These are phyloP conservation scores for Eimeria praecox DNA, from an alignment of 169 alveolate genomes.

Conservation along the genomic window DNA sequence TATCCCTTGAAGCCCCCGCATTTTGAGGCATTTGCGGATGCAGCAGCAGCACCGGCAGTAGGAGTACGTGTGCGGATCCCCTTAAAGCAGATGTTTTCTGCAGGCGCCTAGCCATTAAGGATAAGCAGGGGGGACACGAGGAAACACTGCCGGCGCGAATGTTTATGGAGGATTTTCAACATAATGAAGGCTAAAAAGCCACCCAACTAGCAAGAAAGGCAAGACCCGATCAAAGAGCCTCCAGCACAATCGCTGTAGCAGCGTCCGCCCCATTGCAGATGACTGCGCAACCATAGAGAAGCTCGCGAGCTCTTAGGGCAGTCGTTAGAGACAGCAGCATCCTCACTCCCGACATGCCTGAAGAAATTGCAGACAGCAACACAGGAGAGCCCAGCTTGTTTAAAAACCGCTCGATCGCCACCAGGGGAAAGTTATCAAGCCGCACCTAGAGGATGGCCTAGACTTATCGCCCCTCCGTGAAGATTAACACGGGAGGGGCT, in stretches of 20 bases:
- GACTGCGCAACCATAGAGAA: conserved; percentile 89
- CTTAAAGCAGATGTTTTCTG: neutral
- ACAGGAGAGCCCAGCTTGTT: neutral
- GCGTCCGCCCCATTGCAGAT: conserved; percentile 95
- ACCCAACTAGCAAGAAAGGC: neutral
- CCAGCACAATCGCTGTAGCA: conserved; percentile 90
- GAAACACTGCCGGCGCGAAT: neutral
- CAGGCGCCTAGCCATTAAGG: neutral
- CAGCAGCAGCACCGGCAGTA: neutral
- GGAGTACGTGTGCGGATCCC: neutral
- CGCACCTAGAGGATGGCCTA: conserved; percentile 96
- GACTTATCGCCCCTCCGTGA: conserved; percentile 96
- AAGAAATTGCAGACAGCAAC: neutral
- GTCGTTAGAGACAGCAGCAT: conserved; percentile 87
- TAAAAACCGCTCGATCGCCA: too few relatives aligned
- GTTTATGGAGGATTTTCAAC: neutral
- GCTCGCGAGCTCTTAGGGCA: conserved; percentile 87
- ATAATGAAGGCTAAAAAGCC: neutral
- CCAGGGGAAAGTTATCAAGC: too few relatives aligned
- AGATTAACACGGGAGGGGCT: conserved; percentile 91
- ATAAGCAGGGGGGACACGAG: neutral
- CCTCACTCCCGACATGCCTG: conserved; percentile 89
- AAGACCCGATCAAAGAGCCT: conserved; percentile 63
- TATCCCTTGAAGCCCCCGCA: too few relatives aligned
- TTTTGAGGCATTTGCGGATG: neutral